A percentile compares a stretch with the other conserved stretches of the same genome.
Conservation (phyloP, 108 stramenopile species). For the Fragilaria crotonensis region DNA sequence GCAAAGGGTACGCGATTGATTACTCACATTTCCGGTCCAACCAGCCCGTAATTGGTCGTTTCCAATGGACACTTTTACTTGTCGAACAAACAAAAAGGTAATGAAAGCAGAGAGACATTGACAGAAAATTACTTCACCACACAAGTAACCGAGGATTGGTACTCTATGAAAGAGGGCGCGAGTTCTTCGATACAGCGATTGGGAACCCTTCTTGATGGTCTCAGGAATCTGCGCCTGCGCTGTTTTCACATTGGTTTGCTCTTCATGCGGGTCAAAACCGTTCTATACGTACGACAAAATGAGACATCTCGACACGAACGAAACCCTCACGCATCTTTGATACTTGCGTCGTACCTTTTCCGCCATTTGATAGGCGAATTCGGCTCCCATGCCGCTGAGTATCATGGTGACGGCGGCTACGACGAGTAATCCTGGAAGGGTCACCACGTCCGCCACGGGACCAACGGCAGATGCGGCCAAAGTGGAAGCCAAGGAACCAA, state of each 20-base stretch:
- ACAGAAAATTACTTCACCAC: constrained; percentile 41
- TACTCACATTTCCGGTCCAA: constrained; percentile 44
- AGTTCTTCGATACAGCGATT: background rate
- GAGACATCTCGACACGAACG: too few species aligned
- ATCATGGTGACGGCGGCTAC: constrained; percentile 35
- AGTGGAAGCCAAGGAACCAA: constrained; percentile 55
- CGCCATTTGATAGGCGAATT: constrained; percentile 39
- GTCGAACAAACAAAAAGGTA: constrained; percentile 39
- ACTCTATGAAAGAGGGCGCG: constrained; percentile 29
- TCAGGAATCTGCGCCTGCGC: too few species aligned
- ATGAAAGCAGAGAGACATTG: constrained; percentile 44
- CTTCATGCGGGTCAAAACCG: background rate
- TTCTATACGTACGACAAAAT: background rate
- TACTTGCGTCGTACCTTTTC: constrained; percentile 20
- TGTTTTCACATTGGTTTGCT: background rate
- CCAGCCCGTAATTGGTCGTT: constrained; percentile 40
- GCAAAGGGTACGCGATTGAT: too few species aligned
- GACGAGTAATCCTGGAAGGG: constrained; percentile 48
- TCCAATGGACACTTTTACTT: constrained; percentile 39
- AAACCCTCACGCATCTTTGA: too few species aligned
- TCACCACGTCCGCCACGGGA: constrained; percentile 11
- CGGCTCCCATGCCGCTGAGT: constrained; percentile 28
- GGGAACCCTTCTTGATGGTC: too few species aligned
- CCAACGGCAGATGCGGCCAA: constrained; percentile 34
- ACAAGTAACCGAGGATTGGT: constrained; percentile 42